phyloP scores from a whole-genome alignment of 345 rosid genomes.

The Dovyalis caffra region DNA sequence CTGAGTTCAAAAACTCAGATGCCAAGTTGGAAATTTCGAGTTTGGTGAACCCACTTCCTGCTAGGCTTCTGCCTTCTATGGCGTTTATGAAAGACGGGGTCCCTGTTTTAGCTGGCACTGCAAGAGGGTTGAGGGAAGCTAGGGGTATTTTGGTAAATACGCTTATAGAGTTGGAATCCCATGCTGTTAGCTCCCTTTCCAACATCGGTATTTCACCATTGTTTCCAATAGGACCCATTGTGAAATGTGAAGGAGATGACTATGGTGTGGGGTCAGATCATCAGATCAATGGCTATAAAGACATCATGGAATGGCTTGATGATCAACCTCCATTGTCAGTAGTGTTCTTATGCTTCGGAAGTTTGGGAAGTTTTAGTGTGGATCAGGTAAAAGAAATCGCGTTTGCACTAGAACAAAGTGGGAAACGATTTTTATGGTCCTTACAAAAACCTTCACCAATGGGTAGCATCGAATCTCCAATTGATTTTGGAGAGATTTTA shows the following conservation, averaged over 20 bases:
- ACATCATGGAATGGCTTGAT: no score
- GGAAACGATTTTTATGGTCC: slow-evolving; percentile 7
- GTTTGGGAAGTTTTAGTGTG: no score
- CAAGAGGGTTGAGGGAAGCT: no score
- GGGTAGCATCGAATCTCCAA: not conserved
- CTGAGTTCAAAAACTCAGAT: slow-evolving; percentile 11
- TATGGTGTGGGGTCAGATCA: not conserved
- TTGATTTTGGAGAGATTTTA: no score
- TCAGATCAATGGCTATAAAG: no score
- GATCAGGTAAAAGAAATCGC: slow-evolving; percentile 2
- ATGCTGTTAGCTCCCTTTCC: not conserved
- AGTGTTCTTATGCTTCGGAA: no score
- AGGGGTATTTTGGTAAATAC: slow-evolving; percentile 21
- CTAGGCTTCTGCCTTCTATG: slow-evolving; percentile 9
- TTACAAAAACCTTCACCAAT: slow-evolving; percentile 7
- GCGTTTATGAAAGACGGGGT: slow-evolving; percentile 2
- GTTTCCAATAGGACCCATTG: slow-evolving; percentile 1
- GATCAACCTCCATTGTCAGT: no score
- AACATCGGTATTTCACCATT: not conserved
- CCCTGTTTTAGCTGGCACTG: not conserved
- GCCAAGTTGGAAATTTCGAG: not conserved
- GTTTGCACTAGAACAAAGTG: not conserved
- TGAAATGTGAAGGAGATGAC: no score
- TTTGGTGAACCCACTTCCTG: no score
- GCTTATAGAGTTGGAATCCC: slow-evolving; percentile 7